Conservation (phyloP, 176 grass and related monocot genomes). For the Sorghum bicolor region Sorghum_bicolor_NCBIv3 NC_012872.2:57784001-57784500, state of each 20-base stretch:
- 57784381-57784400: not conserved
- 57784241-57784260: slow-evolving; percentile 70
- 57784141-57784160: too few relatives aligned
- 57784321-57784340: slow-evolving; percentile 69
- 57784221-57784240: slow-evolving; percentile 9
- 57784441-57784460: slow-evolving; percentile 76
- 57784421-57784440: slow-evolving; percentile 49
- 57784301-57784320: slow-evolving; percentile 37
- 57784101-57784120: slow-evolving; percentile 48
- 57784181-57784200: not conserved
- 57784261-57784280: slow-evolving; percentile 68
- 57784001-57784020: slow-evolving; percentile 77
- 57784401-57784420: not conserved
- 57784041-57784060: slow-evolving; percentile 79
- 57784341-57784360: slow-evolving; percentile 54
- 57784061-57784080: slow-evolving; percentile 99
- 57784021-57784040: slow-evolving; percentile 76
- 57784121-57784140: too few relatives aligned
- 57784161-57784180: too few relatives aligned
- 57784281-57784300: slow-evolving; percentile 88
- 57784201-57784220: not conserved
- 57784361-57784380: not conserved
- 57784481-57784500: slow-evolving; percentile 68
- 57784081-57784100: slow-evolving; percentile 83
- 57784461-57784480: slow-evolving; percentile 87